Evolutionary conservation across 2,329 filamentous ascomycete species (phyloP), one percentile per base, ranked within the genome.

Genomic region (Balansia obtecta): DNA sequence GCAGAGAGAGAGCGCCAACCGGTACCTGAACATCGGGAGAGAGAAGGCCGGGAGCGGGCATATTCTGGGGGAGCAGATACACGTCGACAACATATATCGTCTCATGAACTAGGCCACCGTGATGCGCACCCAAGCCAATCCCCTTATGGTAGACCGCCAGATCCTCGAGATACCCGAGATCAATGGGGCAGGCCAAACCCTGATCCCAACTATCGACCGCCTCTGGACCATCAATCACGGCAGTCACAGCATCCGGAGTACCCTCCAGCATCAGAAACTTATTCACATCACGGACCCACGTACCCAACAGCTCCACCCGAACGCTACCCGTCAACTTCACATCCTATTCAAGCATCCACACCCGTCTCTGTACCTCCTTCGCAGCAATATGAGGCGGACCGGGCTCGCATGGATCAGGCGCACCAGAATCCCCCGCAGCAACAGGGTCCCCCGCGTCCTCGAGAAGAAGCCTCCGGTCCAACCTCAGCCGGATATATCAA

Each of bases 401-500:
- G 71, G n/a, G 69, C 70, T 20, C 68, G 71, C 45, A 68, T 72
- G 56, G 66, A 64, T 12, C 61, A 66, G 34, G 63, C 67, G 50
- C 64, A 68, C 48, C 61, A 65, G 4, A 65, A 64, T 10, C 62
- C 65, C 20, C 63, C 65, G 16, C 58, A 60, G 15, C 68, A 64
- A 8, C 67, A 64, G 58, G 63, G 53, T 48, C 63, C 63, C n/a
- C 65, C 67, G 38, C 66, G 73, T 41, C 67, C 65, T 20, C 57
- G 61, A 20, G 75, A 79, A 38, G 76, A 79, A 34, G 68, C 65
- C 2, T 70, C 71, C 0, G 73, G 71, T 12, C 73, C 74, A 3
- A 73, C 73, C 0, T 72, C 74, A 2, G 69, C 75, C 34, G 71
- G 72, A 1, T 80, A 79, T 54, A 72, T 62, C 52, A 65, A 67